phyloP scores from a whole-genome alignment of 148 eudicot species.

The Arbutus unedo region DNA sequence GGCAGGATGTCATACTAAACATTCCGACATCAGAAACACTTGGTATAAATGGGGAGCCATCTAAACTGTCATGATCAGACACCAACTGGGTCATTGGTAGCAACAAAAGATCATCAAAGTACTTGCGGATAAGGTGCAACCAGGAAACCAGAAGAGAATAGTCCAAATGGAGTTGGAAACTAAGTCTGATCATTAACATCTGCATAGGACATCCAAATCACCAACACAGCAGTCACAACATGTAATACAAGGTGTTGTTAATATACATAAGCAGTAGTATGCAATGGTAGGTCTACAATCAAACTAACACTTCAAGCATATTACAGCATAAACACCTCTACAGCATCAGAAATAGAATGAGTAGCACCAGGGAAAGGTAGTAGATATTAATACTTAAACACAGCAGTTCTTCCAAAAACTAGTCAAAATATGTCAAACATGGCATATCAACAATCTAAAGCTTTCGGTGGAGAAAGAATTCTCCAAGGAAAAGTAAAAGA shows the following conservation, averaged over 20 bases:
- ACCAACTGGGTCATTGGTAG: constrained; percentile 38
- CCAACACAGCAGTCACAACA: not conserved
- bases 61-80: constrained; percentile 38
- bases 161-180: constrained; percentile 38
- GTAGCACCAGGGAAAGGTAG: not conserved
- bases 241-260: not conserved
- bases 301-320: not conserved
- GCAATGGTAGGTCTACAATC: not conserved
- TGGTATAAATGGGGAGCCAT: constrained; percentile 68
- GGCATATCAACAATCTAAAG: not conserved
- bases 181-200: constrained; percentile 79
- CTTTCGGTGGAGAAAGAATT: not conserved
- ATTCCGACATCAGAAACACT: constrained; percentile 24
- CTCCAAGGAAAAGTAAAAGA: too few species aligned
- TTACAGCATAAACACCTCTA: not conserved
- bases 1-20: constrained; percentile 33
- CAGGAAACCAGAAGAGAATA: constrained; percentile 35
- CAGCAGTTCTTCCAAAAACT: not conserved
- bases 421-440: not conserved
- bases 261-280: not conserved
- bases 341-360: not conserved
- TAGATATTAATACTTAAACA: not conserved
- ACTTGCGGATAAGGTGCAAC: constrained; percentile 57
- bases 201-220: constrained; percentile 31
- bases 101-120: constrained; percentile 58